Evolutionary conservation across 75 land plant species (phyloP).

Genomic region (Gnetum montanum): DNA sequence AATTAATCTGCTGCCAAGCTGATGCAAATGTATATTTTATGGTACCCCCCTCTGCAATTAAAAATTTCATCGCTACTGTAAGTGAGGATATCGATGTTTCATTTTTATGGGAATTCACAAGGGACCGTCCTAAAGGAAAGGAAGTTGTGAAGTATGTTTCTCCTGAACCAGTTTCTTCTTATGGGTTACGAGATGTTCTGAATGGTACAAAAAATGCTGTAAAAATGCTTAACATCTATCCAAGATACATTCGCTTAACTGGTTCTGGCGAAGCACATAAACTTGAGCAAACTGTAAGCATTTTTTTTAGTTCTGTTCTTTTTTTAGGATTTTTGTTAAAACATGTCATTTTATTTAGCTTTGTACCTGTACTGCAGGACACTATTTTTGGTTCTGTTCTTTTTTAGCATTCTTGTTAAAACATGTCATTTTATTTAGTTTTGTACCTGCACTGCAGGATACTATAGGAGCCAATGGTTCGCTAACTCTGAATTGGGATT

Average conservation of each 20-base stretch:
- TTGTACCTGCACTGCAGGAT: conserved; percentile 28
- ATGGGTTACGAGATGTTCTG: conserved; percentile 40
- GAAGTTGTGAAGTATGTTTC: conserved; percentile 46
- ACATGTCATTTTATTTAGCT: not conserved
- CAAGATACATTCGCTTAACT: conserved; percentile 73
- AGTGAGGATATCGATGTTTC: conserved; percentile 12
- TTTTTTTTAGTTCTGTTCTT: not conserved
- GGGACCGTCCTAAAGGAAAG: conserved; percentile 91
- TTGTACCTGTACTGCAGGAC: conserved; percentile 28
- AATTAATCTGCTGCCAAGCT: conserved; percentile 87
- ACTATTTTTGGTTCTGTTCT: not conserved
- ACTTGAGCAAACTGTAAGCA: conserved; percentile 52
- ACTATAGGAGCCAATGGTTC: conserved; percentile 40
- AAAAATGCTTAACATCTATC: conserved; percentile 47
- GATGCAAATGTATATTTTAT: conserved; percentile 78
- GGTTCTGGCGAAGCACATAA: conserved; percentile 74
- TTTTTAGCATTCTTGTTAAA: not conserved
- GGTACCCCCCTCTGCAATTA: conserved; percentile 55
- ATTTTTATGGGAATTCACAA: conserved; percentile 61
- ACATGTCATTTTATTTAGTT: not conserved
- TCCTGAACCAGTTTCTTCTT: conserved; percentile 19
- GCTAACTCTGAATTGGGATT: conserved; percentile 50
- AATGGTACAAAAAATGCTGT: conserved; percentile 57
- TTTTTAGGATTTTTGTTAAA: not conserved
- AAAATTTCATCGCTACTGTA: conserved; percentile 36